Evolutionary conservation across 108 stramenopile species (phyloP).

Genomic region (Epithemia pelagica): DNA sequence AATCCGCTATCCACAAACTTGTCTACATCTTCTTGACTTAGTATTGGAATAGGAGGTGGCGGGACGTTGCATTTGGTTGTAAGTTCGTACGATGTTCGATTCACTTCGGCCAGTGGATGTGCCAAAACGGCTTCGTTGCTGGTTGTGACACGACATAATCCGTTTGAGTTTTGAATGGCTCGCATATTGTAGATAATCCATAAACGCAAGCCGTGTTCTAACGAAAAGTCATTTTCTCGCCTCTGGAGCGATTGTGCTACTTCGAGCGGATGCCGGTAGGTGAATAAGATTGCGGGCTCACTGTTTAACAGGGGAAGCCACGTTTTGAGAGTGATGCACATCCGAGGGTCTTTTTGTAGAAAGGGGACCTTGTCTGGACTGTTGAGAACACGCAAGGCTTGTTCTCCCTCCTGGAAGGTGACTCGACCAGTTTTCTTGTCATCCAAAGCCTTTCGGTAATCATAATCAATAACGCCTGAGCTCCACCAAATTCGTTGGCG

Average conservation of each 20-base stretch:
- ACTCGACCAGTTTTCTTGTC: slow-evolving; percentile 44
- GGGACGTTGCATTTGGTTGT: slow-evolving; percentile 60
- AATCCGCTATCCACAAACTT: slow-evolving; percentile 74
- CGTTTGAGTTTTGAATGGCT: slow-evolving; percentile 66
- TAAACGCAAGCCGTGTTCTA: slow-evolving; percentile 65
- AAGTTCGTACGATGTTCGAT: slow-evolving; percentile 69
- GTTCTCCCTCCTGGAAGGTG: slow-evolving; percentile 48
- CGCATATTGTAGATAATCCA: slow-evolving; percentile 87
- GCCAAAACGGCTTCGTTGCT: slow-evolving; percentile 71
- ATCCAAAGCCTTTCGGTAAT: slow-evolving; percentile 46
- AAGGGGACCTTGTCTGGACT: slow-evolving; percentile 58
- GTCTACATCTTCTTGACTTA: slow-evolving; percentile 60
- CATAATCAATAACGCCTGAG: slow-evolving; percentile 53
- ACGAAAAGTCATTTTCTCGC: slow-evolving; percentile 49
- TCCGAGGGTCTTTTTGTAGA: slow-evolving; percentile 89
- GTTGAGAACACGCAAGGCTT: slow-evolving; percentile 56
- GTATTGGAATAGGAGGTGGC: slow-evolving; percentile 42
- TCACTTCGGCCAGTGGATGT: slow-evolving; percentile 60
- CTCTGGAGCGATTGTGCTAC: slow-evolving; percentile 84
- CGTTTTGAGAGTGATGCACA: slow-evolving; percentile 83
- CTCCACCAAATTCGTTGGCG: slow-evolving; percentile 70
- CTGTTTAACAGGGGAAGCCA: slow-evolving; percentile 75
- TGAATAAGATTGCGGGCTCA: slow-evolving; percentile 82
- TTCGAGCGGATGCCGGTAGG: slow-evolving; percentile 89
- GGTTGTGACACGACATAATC: slow-evolving; percentile 67